phyloP scores from a whole-genome alignment of 495 filamentous ascomycete species.

The Xylaria nigripes region DNA sequence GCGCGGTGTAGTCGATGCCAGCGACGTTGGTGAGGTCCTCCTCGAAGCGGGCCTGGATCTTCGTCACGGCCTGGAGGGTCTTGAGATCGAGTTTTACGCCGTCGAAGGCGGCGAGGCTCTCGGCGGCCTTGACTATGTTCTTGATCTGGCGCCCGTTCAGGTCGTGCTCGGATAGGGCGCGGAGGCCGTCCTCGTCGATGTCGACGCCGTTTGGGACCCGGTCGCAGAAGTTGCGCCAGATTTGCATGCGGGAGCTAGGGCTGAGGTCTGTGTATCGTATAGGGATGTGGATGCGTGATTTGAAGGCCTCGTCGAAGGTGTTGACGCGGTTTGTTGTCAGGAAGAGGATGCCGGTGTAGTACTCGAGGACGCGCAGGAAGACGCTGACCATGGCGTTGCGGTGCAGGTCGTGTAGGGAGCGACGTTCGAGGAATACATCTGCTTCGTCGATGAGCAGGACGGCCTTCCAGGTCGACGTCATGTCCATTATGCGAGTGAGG shows the following conservation, averaged over 20 bases:
- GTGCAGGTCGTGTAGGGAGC: slow-evolving; percentile 32
- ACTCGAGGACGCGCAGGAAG: slow-evolving; percentile 25
- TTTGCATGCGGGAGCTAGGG: slow-evolving; percentile 21
- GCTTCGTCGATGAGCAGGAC: slow-evolving; percentile 47
- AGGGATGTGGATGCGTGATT: slow-evolving; percentile 31
- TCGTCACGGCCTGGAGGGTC: not conserved
- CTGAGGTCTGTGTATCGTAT: slow-evolving; percentile 34
- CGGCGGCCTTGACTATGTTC: slow-evolving; percentile 52
- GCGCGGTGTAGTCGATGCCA: slow-evolving; percentile 3
- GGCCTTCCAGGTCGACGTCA: slow-evolving; percentile 40
- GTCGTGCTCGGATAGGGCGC: slow-evolving; percentile 34
- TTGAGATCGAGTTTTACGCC: not conserved
- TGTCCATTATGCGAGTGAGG: slow-evolving; percentile 43
- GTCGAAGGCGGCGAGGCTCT: slow-evolving; percentile 29
- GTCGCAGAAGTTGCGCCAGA: slow-evolving; percentile 43
- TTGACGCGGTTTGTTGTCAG: not conserved
- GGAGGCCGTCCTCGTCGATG: slow-evolving; percentile 35
- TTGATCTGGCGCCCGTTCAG: slow-evolving; percentile 58
- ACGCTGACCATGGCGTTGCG: slow-evolving; percentile 41
- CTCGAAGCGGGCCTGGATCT: not conserved
- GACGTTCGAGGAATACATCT: slow-evolving; percentile 42
- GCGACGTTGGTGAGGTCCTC: not conserved
- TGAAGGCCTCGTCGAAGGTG: not conserved
- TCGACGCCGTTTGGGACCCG: slow-evolving; percentile 10
- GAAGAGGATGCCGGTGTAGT: not conserved